Evolutionary conservation across 176 grass and related monocot species (phyloP).

Genomic region (Rhynchospora tenuis): DNA sequence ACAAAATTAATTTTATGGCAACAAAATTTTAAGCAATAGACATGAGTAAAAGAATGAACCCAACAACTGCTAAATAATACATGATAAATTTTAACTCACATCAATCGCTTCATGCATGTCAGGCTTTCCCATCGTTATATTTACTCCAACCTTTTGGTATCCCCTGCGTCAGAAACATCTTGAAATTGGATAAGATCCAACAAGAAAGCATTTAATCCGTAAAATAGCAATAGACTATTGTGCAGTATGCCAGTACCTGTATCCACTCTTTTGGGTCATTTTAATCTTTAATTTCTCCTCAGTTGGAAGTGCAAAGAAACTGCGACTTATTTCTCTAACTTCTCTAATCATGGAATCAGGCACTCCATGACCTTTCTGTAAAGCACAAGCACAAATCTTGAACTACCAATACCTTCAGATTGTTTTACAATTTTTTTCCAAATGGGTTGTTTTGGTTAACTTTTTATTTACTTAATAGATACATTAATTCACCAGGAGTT

Average conservation of each 20-base stretch:
- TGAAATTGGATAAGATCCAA: not conserved
- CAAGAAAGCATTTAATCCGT: not conserved
- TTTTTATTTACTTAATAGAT: not conserved
- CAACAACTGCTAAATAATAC: not conserved
- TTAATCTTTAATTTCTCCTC: slow-evolving; percentile 94
- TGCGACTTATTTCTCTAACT: slow-evolving; percentile 54
- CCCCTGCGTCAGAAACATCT: slow-evolving; percentile 40
- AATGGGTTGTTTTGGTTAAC: not conserved
- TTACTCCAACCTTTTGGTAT: slow-evolving; percentile 72
- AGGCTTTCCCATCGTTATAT: slow-evolving; percentile 84
- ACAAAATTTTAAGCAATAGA: not conserved
- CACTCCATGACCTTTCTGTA: slow-evolving; percentile 83
- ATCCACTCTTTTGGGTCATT: slow-evolving; percentile 67
- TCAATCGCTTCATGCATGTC: slow-evolving; percentile 99
- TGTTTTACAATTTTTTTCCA: not conserved
- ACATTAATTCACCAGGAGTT: not conserved
- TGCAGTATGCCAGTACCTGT: slow-evolving; percentile 51
- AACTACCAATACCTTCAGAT: not conserved
- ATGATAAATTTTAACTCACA: slow-evolving; percentile 41
- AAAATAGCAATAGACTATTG: not conserved
- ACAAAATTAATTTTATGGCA: slow-evolving; percentile 7
- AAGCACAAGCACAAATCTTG: not conserved
- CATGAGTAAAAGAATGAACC: not conserved
- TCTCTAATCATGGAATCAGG: slow-evolving; percentile 56
- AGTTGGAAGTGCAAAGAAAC: slow-evolving; percentile 68